Percentiles rank a stretch among this genome's conserved stretches.
These are phyloP conservation scores for Chenopodium suecicum DNA, from an alignment of 148 eudicot species.

Conservation along the genomic window DNA sequence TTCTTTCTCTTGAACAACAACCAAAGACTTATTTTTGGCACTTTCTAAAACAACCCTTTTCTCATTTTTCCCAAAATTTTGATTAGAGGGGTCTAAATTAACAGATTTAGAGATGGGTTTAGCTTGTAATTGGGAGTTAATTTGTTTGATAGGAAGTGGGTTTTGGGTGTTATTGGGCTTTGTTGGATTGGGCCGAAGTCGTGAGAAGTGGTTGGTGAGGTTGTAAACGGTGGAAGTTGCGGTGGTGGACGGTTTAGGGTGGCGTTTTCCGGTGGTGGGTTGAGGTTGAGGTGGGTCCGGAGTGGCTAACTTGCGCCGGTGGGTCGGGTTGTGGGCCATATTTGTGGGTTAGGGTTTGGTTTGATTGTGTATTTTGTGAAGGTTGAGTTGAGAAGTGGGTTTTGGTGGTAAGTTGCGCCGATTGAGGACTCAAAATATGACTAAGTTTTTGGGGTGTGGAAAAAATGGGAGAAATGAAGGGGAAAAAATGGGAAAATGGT, in stretches of 20 bases:
- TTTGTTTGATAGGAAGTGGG: constrained; percentile 26
- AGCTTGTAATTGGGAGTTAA: constrained; percentile 30
- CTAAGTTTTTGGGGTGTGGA: background rate
- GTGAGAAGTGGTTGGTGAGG: constrained; percentile 64
- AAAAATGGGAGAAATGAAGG: background rate
- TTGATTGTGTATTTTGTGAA: background rate
- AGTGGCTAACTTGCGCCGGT: constrained; percentile 46
- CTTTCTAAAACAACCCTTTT: constrained; percentile 34
- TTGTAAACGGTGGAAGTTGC: constrained; percentile 45
- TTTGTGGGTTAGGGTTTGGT: background rate
- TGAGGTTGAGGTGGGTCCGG: constrained; percentile 33
- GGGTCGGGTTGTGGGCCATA: constrained; percentile 38
- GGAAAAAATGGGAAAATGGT: constrained; percentile 16
- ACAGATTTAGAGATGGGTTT: constrained; percentile 38
- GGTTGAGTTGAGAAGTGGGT: background rate
- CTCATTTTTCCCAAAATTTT: constrained; percentile 22
- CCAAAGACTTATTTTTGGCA: constrained; percentile 12
- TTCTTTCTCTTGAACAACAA: constrained; percentile 16
- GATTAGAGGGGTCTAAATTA: constrained; percentile 33
- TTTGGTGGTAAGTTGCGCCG: constrained; percentile 13
- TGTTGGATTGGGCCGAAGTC: constrained; percentile 39
- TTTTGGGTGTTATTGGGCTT: constrained; percentile 29
- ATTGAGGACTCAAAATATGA: constrained; percentile 6
- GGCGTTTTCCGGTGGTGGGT: constrained; percentile 40
- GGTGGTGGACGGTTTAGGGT: constrained; percentile 34